These are phyloP conservation scores for Trypanosoma caninum DNA, from an alignment of 208 protist genomes.

Conservation along the genomic window DNA sequence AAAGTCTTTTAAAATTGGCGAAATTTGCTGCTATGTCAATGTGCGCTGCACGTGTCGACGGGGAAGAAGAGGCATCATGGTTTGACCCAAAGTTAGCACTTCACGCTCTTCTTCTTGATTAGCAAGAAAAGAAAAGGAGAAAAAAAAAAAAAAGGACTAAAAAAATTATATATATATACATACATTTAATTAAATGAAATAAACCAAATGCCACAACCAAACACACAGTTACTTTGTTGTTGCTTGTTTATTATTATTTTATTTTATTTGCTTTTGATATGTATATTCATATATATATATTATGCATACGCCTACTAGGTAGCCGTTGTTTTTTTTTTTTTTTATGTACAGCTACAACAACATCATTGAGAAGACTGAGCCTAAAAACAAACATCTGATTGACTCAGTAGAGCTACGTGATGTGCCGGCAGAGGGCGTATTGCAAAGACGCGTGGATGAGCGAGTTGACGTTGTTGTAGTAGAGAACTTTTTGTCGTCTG, in stretches of 20 bases:
- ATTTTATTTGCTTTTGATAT: constrained; percentile 13
- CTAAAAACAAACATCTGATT: constrained; percentile 62
- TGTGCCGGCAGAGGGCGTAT: constrained; percentile 18
- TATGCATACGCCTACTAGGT: background rate
- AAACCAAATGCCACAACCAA: background rate
- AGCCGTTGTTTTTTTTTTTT: background rate
- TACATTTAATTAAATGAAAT: no score
- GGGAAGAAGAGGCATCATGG: constrained; percentile 31
- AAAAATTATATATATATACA: background rate
- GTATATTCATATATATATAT: constrained; percentile 1
- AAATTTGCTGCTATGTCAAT: constrained; percentile 66
- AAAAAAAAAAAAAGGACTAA: background rate
- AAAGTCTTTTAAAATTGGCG: constrained; percentile 52
- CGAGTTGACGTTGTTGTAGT: constrained; percentile 72
- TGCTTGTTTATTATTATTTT: background rate
- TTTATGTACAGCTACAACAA: constrained; percentile 85
- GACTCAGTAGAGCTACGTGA: constrained; percentile 37
- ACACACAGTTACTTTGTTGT: constrained; percentile 4
- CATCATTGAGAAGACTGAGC: constrained; percentile 81
- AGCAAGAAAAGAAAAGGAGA: background rate
- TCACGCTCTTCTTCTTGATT: constrained; percentile 60
- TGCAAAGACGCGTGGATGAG: constrained; percentile 15
- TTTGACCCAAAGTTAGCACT: constrained; percentile 69
- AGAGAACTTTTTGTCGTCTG: constrained; percentile 65
- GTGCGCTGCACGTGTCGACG: constrained; percentile 32